Conservation (phyloP, 2,329 filamentous ascomycete species). For the Ascochyta rabiei region DNA sequence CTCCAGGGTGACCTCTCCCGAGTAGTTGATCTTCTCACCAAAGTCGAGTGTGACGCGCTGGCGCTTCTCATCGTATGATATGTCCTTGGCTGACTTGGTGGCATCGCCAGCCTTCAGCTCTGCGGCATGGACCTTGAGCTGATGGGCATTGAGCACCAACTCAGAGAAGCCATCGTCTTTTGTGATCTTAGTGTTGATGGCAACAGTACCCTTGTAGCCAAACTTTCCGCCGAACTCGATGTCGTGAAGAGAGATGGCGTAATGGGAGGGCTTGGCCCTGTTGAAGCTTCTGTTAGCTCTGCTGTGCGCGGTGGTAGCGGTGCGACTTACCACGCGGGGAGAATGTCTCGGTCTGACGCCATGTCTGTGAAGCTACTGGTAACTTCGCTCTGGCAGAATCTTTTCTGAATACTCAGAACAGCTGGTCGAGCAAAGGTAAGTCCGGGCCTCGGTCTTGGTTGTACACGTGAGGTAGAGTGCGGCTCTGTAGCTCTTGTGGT, state of each 20-base stretch:
- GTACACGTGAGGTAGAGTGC: slow-evolving; percentile 23
- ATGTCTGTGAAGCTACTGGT: slow-evolving; percentile 46
- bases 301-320: background rate
- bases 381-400: slow-evolving; percentile 41
- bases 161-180: slow-evolving; percentile 68
- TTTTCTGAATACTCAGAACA: slow-evolving; percentile 27
- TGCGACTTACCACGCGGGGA: slow-evolving; percentile 50
- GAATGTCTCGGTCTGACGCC: slow-evolving; percentile 55
- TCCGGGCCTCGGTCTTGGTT: slow-evolving; percentile 21
- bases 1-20: slow-evolving; percentile 68
- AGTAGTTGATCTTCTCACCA: slow-evolving; percentile 69
- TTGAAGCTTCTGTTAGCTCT: slow-evolving; percentile 23
- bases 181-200: slow-evolving; percentile 76
- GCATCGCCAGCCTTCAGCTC: slow-evolving; percentile 66
- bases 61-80: slow-evolving; percentile 80
- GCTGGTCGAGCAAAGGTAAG: slow-evolving; percentile 19
- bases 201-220: slow-evolving; percentile 84
- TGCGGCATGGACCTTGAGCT: slow-evolving; percentile 75
- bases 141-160: slow-evolving; percentile 82
- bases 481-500: slow-evolving; percentile 27
- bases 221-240: slow-evolving; percentile 74
- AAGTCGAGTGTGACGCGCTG: slow-evolving; percentile 85
- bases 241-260: slow-evolving; percentile 79
- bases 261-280: slow-evolving; percentile 83
- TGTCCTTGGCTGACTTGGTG: slow-evolving; percentile 66